Evolutionary conservation across 169 alveolate species (phyloP).

Genomic region (Babesia sp.): DNA sequence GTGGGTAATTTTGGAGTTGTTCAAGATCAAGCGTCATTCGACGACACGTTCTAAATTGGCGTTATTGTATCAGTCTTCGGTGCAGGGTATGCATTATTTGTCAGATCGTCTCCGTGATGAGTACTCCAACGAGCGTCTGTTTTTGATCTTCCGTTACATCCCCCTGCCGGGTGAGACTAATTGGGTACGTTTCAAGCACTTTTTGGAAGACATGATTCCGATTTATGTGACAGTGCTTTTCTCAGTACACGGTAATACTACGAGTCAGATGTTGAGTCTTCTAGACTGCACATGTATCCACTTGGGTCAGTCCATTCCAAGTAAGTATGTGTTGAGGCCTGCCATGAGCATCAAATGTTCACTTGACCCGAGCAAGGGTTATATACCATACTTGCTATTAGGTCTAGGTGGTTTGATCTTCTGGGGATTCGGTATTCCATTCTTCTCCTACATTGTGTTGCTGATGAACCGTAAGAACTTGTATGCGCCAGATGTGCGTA

Average conservation of each 20-base stretch:
- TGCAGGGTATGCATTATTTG: slow-evolving; percentile 64
- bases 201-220: slow-evolving; percentile 86
- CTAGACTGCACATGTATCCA: slow-evolving; percentile 78
- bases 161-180: slow-evolving; percentile 73
- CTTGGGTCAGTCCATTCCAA: slow-evolving; percentile 57
- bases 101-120: slow-evolving; percentile 64
- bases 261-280: slow-evolving; percentile 77
- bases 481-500: slow-evolving; percentile 74
- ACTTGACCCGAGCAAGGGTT: slow-evolving; percentile 54
- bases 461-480: slow-evolving; percentile 72
- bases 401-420: slow-evolving; percentile 77
- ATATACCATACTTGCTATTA: slow-evolving; percentile 72
- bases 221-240: slow-evolving; percentile 82
- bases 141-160: slow-evolving; percentile 80
- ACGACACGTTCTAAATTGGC: slow-evolving; percentile 39
- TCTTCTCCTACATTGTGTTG: slow-evolving; percentile 74
- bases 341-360: slow-evolving; percentile 80
- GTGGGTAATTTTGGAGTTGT: slow-evolving; percentile 58
- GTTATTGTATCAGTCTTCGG: slow-evolving; percentile 49
- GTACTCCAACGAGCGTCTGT: slow-evolving; percentile 75
- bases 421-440: slow-evolving; percentile 85
- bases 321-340: slow-evolving; percentile 76
- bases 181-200: slow-evolving; percentile 62
- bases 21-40: slow-evolving; percentile 23
- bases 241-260: slow-evolving; percentile 78